phyloP scores from a whole-genome alignment of 129 eudicot species.

The Dittrichia graveolens region DNA sequence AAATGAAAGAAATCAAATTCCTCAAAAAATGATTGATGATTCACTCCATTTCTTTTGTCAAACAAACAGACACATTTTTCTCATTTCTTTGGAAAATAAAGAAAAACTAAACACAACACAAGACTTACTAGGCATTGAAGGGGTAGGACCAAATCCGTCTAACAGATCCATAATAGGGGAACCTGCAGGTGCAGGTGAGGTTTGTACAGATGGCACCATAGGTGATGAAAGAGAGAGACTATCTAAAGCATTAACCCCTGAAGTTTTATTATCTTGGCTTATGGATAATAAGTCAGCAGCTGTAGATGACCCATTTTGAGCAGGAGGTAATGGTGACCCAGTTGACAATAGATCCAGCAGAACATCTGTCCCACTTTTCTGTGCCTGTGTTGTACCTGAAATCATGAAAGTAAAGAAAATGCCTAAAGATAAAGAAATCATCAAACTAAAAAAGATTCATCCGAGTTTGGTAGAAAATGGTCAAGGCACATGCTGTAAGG shows the following conservation, averaged over 20 bases:
- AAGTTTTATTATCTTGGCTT: slow-evolving; percentile 46
- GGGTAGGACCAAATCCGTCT: slow-evolving; percentile 66
- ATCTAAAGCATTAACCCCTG: slow-evolving; percentile 37
- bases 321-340: slow-evolving; percentile 65
- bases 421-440: background rate
- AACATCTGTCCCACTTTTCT: slow-evolving; percentile 73
- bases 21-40: background rate
- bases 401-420: slow-evolving; percentile 18
- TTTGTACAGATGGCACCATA: slow-evolving; percentile 45
- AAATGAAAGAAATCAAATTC: background rate
- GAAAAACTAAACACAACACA: background rate
- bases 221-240: slow-evolving; percentile 48
- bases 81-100: background rate
- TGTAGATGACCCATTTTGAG: slow-evolving; percentile 52
- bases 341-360: slow-evolving; percentile 85
- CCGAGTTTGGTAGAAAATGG: slow-evolving; percentile 8
- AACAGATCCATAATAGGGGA: slow-evolving; percentile 73
- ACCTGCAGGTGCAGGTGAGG: slow-evolving; percentile 44
- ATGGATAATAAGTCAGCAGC: slow-evolving; percentile 58
- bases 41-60: background rate
- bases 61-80: background rate
- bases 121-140: slow-evolving; percentile 54
- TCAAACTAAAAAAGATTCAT: background rate
- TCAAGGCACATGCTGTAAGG: background rate
- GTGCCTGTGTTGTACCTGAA: slow-evolving; percentile 69